phyloP scores from a whole-genome alignment of 768 basidiomycete species.

The Podaxis sp. region DNA sequence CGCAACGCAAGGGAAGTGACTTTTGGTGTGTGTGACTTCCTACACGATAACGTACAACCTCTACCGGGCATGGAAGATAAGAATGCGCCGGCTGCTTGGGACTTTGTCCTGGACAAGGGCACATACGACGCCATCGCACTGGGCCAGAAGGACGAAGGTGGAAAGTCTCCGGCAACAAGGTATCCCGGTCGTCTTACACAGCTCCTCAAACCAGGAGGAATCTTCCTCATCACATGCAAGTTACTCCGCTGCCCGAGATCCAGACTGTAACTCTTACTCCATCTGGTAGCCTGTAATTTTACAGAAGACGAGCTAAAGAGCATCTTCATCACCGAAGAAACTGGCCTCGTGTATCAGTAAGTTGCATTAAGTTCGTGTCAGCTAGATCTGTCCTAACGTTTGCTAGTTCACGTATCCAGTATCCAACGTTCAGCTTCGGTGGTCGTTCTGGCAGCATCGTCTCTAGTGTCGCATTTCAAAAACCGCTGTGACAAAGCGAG shows the following conservation, averaged over 20 bases:
- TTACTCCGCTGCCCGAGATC: constrained; percentile 1
- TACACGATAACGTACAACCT: constrained; percentile 49
- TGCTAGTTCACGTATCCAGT: constrained; percentile 66
- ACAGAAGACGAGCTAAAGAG: constrained; percentile 72
- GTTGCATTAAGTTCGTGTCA: constrained; percentile 20
- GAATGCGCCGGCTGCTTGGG: constrained; percentile 48
- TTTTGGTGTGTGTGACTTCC: constrained; percentile 66
- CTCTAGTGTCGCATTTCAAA: constrained; percentile 72
- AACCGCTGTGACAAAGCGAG: constrained; percentile 21
- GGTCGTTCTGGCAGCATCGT: constrained; percentile 72
- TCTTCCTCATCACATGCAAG: constrained; percentile 82
- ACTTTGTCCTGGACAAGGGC: constrained; percentile 83
- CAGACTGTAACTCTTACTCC: neutral
- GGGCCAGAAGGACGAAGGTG: constrained; percentile 55
- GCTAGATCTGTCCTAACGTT: neutral
- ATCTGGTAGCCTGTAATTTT: constrained; percentile 71
- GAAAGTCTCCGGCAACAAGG: constrained; percentile 48
- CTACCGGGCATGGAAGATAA: constrained; percentile 24
- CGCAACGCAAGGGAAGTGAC: constrained; percentile 43
- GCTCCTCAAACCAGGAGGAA: constrained; percentile 64
- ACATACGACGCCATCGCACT: constrained; percentile 86
- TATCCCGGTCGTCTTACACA: constrained; percentile 61
- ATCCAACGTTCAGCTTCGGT: constrained; percentile 74
- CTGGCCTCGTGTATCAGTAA: constrained; percentile 66
- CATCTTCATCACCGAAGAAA: constrained; percentile 47